Conservation (phyloP, 1,284 basidiomycete species). For the Cryptococcus maquisensis region DNA sequence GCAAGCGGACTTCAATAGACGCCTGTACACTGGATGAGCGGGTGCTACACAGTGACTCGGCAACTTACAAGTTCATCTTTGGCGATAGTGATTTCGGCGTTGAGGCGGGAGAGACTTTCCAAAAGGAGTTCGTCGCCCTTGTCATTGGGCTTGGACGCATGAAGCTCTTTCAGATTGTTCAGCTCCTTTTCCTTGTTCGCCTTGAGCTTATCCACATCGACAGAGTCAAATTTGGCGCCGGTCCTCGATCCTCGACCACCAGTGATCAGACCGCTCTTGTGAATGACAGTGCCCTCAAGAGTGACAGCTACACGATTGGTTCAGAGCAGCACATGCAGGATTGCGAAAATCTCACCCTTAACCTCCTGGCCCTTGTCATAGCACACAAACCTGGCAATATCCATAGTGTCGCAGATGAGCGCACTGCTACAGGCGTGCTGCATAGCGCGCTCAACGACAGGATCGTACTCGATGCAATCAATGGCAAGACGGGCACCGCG, state of each 20-base stretch:
- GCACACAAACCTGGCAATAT: slow-evolving; percentile 81
- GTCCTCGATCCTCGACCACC: slow-evolving; percentile 75
- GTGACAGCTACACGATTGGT: slow-evolving; percentile 70
- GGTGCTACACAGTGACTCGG: neutral
- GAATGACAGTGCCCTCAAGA: slow-evolving; percentile 92
- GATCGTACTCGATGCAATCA: slow-evolving; percentile 86
- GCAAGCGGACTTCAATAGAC: slow-evolving; percentile 32
- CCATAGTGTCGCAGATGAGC: slow-evolving; percentile 91
- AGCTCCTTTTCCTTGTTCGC: slow-evolving; percentile 59
- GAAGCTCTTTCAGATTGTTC: slow-evolving; percentile 74
- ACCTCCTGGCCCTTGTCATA: slow-evolving; percentile 94
- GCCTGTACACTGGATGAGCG: slow-evolving; percentile 9
- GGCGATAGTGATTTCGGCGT: slow-evolving; percentile 66
- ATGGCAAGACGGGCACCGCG: slow-evolving; percentile 89
- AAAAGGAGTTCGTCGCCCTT: slow-evolving; percentile 77
- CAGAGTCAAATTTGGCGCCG: slow-evolving; percentile 86
- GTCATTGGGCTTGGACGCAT: slow-evolving; percentile 71
- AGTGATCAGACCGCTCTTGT: slow-evolving; percentile 95
- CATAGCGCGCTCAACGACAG: slow-evolving; percentile 84
- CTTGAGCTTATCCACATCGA: slow-evolving; percentile 52
- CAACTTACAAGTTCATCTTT: slow-evolving; percentile 74
- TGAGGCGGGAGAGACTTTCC: slow-evolving; percentile 70
- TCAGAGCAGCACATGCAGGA: neutral
- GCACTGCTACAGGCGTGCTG: slow-evolving; percentile 94
- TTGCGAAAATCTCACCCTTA: slow-evolving; percentile 62